A percentile compares a stretch with the other conserved stretches of the same genome.
Evolutionary conservation across 148 eudicot genomes (phyloP).

Genomic region (Suaeda aralocaspica): DNA sequence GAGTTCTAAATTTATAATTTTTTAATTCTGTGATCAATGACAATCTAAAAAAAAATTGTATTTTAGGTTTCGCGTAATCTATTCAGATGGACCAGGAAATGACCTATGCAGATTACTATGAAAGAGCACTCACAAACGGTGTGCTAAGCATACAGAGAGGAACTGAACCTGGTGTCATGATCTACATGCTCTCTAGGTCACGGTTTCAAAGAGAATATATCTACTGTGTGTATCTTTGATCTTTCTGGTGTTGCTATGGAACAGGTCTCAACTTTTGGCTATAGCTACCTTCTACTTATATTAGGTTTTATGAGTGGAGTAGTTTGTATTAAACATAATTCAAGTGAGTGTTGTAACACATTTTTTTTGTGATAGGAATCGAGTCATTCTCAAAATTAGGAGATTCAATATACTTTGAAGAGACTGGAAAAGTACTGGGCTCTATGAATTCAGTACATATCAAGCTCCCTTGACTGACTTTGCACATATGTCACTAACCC

Average conservation of each 20-base stretch:
- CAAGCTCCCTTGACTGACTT: constrained; percentile 57
- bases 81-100: constrained; percentile 89
- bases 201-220: constrained; percentile 57
- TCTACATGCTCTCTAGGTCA: constrained; percentile 82
- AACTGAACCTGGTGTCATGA: constrained; percentile 82
- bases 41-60: no score
- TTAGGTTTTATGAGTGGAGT: not conserved
- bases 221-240: constrained; percentile 68
- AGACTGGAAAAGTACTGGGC: constrained; percentile 42
- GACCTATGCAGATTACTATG: constrained; percentile 86
- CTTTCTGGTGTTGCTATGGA: constrained; percentile 97
- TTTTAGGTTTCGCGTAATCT: constrained; percentile 74
- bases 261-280: constrained; percentile 47
- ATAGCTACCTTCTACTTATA: not conserved
- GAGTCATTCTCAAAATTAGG: constrained; percentile 96
- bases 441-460: constrained; percentile 67
- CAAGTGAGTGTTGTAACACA: not conserved
- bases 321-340: not conserved
- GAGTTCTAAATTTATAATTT: no score
- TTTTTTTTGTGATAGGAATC: constrained; percentile 41
- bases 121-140: constrained; percentile 83
- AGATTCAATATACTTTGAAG: constrained; percentile 93
- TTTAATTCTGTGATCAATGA: not conserved
- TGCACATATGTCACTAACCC: constrained; percentile 39
- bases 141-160: constrained; percentile 85